Base-by-base conservation (phyloP, 2,329 filamentous ascomycete species). In the Cylindrodendrum hubeiense region DNA sequence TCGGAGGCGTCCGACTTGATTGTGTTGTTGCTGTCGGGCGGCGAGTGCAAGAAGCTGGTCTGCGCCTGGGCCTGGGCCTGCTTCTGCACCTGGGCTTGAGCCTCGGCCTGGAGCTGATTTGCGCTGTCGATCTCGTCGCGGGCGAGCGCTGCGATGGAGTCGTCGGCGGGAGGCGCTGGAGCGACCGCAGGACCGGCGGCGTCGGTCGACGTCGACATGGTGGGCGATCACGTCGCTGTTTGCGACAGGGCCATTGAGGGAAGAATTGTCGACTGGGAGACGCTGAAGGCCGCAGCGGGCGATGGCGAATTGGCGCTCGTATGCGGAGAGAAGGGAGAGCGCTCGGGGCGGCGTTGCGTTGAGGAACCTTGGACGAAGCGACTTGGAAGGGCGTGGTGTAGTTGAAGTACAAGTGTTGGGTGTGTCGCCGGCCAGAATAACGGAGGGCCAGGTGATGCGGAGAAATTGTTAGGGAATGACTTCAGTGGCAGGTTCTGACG, bases 21-120 rank as follows among this genome's bases (percentile, higher is more conserved):
- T 60, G 85, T 83, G 76, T 86, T 86, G 79, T 90, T 90, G 76
- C 86, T 90, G 72, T 90, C 88, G 54, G 89, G 89, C 44, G 89
- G 89, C 69, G 89, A 90, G 75, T 90, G 85, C 60, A 90, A 79
- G 71, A 87, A 87, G 65, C 78, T 81, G 30, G 82, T 78, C 67
- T 72, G 66, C 39, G 60, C 37, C 43, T 49, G 68, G 44, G 28
- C 12, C 21, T 53, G 41, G n/a, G 60, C 37, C 49, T 49, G 68
- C 44, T 21, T 15, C 26, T 53, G 30, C 17, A 58, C 33, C 37
- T 47, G 67, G 50, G 21, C 12, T 19, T 60, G 26, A 15, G 30
- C 28, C 41, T 78, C 80, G 30, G 82, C 79, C 67, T 71, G 66
- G n/a, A 60, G 50, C 41, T 60, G 65, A 43, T 84, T 82, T 53